Evolutionary conservation across 2,329 filamentous ascomycete genomes (phyloP).

Genomic region (Pestalotiopsis sp.): DNA sequence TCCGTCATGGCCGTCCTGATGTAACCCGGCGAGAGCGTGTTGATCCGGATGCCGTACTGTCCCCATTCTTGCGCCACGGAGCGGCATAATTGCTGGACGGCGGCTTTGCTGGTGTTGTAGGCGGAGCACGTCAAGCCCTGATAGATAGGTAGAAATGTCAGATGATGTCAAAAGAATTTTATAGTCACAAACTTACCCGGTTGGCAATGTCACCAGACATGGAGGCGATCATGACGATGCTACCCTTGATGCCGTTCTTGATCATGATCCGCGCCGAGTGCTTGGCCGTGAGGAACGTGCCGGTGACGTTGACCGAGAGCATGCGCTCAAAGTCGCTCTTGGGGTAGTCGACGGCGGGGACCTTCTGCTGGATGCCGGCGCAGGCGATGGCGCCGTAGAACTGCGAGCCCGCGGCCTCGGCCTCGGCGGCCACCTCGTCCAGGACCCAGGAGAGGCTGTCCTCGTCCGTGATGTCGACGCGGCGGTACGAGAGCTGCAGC

Average conservation of each 20-base stretch:
- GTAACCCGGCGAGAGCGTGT: conserved; percentile 66
- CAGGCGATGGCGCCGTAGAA: conserved; percentile 46
- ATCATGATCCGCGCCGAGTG: conserved; percentile 63
- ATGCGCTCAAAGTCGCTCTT: conserved; percentile 67
- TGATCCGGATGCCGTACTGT: conserved; percentile 63
- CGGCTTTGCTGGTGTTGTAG: conserved; percentile 66
- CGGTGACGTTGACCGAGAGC: conserved; percentile 70
- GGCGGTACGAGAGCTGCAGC: conserved; percentile 40
- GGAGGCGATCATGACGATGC: conserved; percentile 52
- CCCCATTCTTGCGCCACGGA: conserved; percentile 67
- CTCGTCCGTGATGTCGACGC: conserved; percentile 52
- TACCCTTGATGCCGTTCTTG: conserved; percentile 43
- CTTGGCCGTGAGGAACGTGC: conserved; percentile 72
- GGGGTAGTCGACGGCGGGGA: conserved; percentile 48
- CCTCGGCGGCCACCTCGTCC: conserved; percentile 38
- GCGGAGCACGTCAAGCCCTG: conserved; percentile 62
- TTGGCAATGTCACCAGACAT: conserved; percentile 54
- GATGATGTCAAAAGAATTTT: background rate
- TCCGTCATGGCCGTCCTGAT: conserved; percentile 53
- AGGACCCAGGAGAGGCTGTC: conserved; percentile 36
- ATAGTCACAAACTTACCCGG: conserved; percentile 21
- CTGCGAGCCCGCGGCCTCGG: conserved; percentile 30
- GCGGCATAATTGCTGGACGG: conserved; percentile 60
- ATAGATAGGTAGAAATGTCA: background rate
- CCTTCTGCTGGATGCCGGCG: conserved; percentile 51